Evolutionary conservation across 2,329 filamentous ascomycete genomes (phyloP).

Genomic region (Colletotrichum godetiae): DNA sequence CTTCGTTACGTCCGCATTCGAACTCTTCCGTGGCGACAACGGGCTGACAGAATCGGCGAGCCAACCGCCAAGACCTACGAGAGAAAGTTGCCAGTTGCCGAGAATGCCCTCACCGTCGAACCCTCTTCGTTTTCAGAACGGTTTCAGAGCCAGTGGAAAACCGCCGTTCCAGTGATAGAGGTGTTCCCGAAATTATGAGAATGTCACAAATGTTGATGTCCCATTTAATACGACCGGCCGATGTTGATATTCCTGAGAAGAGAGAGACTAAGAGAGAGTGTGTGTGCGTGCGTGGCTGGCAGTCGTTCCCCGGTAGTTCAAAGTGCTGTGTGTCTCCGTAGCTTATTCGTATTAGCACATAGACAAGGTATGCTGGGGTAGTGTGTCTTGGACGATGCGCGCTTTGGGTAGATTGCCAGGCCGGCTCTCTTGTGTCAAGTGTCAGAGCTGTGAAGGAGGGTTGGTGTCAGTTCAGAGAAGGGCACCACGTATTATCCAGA

Average conservation of each 20-base stretch:
- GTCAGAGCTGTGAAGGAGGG: conserved; percentile 1
- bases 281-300: not conserved
- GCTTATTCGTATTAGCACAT: not conserved
- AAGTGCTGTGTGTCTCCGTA: not conserved
- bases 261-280: not conserved
- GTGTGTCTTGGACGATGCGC: not conserved
- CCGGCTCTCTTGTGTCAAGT: conserved; percentile 21
- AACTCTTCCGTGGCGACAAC: not conserved
- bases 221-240: not conserved
- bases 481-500: not conserved
- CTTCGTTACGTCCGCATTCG: not conserved
- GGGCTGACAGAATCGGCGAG: not conserved
- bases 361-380: not conserved
- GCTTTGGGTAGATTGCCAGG: conserved; percentile 1
- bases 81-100: not conserved
- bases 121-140: not conserved
- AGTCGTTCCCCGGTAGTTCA: not conserved
- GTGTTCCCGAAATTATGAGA: not conserved
- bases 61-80: not conserved
- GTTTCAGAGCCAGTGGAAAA: conserved; percentile 22
- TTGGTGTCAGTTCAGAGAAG: conserved; percentile 2
- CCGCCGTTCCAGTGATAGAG: not conserved
- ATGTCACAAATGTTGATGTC: not conserved
- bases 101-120: not conserved
- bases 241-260: not conserved